Evolutionary conservation across 2,329 filamentous ascomycete genomes (phyloP), one percentile per base, ranked within the genome.

Genomic region (Phialemoniopsis sp.): DNA sequence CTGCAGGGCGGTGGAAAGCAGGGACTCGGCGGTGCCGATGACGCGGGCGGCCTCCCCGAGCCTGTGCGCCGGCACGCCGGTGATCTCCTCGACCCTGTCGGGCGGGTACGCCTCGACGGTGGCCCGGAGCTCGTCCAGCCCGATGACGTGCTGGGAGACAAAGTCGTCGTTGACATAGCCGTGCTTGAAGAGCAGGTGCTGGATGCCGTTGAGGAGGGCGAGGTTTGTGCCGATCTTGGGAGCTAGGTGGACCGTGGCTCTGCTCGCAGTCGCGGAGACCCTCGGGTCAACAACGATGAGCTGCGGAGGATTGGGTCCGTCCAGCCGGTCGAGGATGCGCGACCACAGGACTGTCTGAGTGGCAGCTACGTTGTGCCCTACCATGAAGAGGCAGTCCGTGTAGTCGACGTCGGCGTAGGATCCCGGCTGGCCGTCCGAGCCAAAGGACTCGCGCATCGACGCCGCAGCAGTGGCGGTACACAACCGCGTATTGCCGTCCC

Each of bases 311-410:
- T 56, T 40, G 0, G 57, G 53, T n/a, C 60, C 59, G 2, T 52
- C 53, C 4, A 64, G 44, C 2, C 59, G 48, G 42, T 62, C 59
- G 13, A 63, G 45, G 5, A 62, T 53, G 13, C 59, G 45, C 5
- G 57, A 52, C 61, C 60, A 63, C 3, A 64, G 46, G 6, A 63
- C 59, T 3, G 59, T 63, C 44, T 63, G 59, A 2, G 60, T 64
- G 12, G 53, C 49, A 4, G 57, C 50, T 36, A 60, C 51, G 34
- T 64, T 64, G 39, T 64, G 58, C 3, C 60, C 59, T 3, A 63
- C 57, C 43, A 64, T 44, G 36, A 63, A 59, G 8, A 64, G 33
- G 35, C 60, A 64, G 17, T 59, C 51, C 2, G 60, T 62, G 43
- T 51, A 55, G 43, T 64, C 60, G 26, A 63, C 53, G 42, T 63